Base-by-base conservation (phyloP, 176 grass and related monocot genomes). In the Cocos nucifera region DNA sequence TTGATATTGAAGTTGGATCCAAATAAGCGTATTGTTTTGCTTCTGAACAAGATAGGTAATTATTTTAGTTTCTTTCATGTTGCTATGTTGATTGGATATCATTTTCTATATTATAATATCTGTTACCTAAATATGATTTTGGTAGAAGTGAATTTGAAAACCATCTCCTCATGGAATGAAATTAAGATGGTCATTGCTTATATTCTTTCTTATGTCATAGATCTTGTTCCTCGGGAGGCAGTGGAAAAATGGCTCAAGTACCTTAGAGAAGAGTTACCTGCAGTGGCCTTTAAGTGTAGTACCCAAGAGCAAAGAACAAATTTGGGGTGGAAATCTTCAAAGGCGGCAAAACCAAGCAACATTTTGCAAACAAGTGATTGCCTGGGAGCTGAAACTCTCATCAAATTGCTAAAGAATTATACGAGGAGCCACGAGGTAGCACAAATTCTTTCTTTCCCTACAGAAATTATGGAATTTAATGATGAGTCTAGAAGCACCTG, bases 1-100 rank as follows among this genome's bases (percentile, higher is more conserved):
- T 73, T 97, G 92, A 73, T 91, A 50, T 82, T 70, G 44, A 91
- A 88, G 53, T 53, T 65, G 1, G 87, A 97, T 75, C 79, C 87
- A 26, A 88, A 62, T 61, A 97, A 91, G 72, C 61, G 73, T 15
- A 91, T 88, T 70, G 81, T 97, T 16, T 77, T 97, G 17, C 87
- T 97, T 80, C 80, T 97, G 53, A 97, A 97, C 56, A 97, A 97
- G 68, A 91, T 97, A 75, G 87, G 93, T 97, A 83, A 21, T 24
- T 24, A 16, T 17, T 35, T 35, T 4, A 22, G 22, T 20, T 54
- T 12, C 26, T 35, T 35, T 35, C 18, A 49, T 30, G 5, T 21
- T 54, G 2, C 9, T 9, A 30, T 12, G 53, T 19, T 35, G 32
- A 35, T 35, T 35, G 8, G 35, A 44, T 44, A 12, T 44, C 35